A percentile compares a stretch with the other conserved stretches of the same genome.
phyloP scores from a whole-genome alignment of 129 eudicot genomes.

The Glebionis coronaria region DNA sequence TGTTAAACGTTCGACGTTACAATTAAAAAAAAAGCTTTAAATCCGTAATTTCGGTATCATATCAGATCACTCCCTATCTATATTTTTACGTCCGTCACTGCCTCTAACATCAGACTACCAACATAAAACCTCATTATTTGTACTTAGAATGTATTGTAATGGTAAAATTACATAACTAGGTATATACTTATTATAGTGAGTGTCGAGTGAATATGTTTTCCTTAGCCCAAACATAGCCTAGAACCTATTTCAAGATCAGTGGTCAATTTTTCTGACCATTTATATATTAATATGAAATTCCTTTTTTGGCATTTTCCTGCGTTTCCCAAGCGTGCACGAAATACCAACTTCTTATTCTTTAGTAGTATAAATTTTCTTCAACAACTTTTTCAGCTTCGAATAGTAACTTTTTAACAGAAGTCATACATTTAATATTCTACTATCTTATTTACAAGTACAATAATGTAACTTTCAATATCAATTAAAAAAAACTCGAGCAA shows the following conservation, averaged over 20 bases:
- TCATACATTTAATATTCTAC: not conserved
- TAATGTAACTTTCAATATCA: not conserved
- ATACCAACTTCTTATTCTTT: conserved; percentile 20
- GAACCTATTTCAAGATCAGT: conserved; percentile 18
- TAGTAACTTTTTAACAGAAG: conserved; percentile 24
- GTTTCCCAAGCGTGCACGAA: conserved; percentile 40
- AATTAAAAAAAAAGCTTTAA: too few relatives aligned
- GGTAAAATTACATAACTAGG: too few relatives aligned
- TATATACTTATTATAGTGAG: too few relatives aligned
- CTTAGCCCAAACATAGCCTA: conserved; percentile 5
- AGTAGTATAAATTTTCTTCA: conserved; percentile 8
- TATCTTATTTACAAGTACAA: not conserved
- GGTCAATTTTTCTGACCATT: conserved; percentile 22
- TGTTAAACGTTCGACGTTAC: too few relatives aligned
- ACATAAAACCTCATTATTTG: too few relatives aligned
- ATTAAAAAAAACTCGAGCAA: conserved; percentile 16
- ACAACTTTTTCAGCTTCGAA: conserved; percentile 26
- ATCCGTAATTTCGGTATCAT: too few relatives aligned
- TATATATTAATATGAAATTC: conserved; percentile 29
- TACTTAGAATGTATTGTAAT: too few relatives aligned
- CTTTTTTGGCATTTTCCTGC: conserved; percentile 43
- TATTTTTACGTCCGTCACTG: too few relatives aligned
- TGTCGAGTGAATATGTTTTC: not conserved
- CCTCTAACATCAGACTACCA: too few relatives aligned
- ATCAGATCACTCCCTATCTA: too few relatives aligned